Percentiles rank a stretch among this genome's conserved stretches.
Evolutionary conservation across 495 filamentous ascomycete genomes (phyloP).

Genomic region (Darksidea phi): DNA sequence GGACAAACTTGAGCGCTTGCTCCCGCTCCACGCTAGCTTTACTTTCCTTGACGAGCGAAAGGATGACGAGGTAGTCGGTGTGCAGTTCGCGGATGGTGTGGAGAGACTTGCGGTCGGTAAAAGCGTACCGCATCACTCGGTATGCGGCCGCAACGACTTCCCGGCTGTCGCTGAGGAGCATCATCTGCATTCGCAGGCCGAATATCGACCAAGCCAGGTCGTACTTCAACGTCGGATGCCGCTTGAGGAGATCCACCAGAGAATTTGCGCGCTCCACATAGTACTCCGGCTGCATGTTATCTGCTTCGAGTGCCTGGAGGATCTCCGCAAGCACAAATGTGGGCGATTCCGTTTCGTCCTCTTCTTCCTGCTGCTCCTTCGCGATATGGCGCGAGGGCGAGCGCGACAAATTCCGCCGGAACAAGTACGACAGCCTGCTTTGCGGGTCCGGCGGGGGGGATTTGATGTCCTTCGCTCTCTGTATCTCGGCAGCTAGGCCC

Average conservation of each 20-base stretch:
- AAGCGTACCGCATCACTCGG: slow-evolving; percentile 86
- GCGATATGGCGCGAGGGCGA: slow-evolving; percentile 37
- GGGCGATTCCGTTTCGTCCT: slow-evolving; percentile 71
- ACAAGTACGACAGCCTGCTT: slow-evolving; percentile 65
- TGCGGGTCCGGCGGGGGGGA: slow-evolving; percentile 59
- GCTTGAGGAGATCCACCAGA: slow-evolving; percentile 87
- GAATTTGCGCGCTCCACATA: slow-evolving; percentile 90
- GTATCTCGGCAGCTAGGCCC: slow-evolving; percentile 73
- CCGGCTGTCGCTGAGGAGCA: slow-evolving; percentile 91
- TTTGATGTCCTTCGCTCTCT: slow-evolving; percentile 52
- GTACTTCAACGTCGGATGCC: slow-evolving; percentile 89
- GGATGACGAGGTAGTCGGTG: slow-evolving; percentile 86
- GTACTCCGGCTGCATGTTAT: slow-evolving; percentile 86
- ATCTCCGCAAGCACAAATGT: slow-evolving; percentile 87
- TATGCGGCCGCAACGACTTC: slow-evolving; percentile 96
- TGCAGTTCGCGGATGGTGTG: slow-evolving; percentile 82
- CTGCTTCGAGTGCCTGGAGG: slow-evolving; percentile 79
- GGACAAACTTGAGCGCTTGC: slow-evolving; percentile 93
- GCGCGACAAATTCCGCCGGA: slow-evolving; percentile 47
- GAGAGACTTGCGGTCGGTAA: slow-evolving; percentile 85
- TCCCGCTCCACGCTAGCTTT: slow-evolving; percentile 95
- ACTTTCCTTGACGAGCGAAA: slow-evolving; percentile 90
- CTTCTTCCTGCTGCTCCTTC: slow-evolving; percentile 55
- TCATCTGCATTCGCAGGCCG: slow-evolving; percentile 84
- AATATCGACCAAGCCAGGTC: slow-evolving; percentile 94